Evolutionary conservation across 2,329 filamentous ascomycete species (phyloP).

Genomic region (Botryotinia calthae): DNA sequence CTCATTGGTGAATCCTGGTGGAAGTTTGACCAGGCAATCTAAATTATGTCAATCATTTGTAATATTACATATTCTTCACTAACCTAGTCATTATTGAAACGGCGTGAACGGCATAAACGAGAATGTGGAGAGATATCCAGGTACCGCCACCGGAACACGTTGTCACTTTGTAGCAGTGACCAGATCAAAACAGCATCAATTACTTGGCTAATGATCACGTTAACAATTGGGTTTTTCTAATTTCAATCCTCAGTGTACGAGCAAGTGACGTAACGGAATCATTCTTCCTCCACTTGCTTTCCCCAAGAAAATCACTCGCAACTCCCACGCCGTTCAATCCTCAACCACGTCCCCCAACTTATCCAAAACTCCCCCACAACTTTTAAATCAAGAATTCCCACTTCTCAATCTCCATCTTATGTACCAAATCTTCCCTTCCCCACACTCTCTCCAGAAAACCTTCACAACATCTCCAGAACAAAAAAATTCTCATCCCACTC

Average conservation of each 20-base stretch:
- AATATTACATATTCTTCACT: neutral
- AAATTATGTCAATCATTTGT: neutral
- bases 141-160: neutral
- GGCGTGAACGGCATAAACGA: neutral
- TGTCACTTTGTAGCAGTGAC: neutral
- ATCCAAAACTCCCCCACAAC: neutral
- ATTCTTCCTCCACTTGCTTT: neutral
- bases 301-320: neutral
- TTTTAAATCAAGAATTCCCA: neutral
- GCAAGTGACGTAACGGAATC: neutral
- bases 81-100: neutral
- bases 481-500: neutral
- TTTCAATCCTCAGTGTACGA: neutral
- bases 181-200: neutral
- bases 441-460: neutral
- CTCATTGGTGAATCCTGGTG: neutral
- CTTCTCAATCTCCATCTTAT: neutral
- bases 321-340: neutral
- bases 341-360: neutral
- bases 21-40: neutral
- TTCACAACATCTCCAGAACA: neutral
- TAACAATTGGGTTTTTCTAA: neutral
- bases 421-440: neutral
- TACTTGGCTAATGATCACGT: neutral
- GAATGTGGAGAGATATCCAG: neutral